Evolutionary conservation across 2,329 filamentous ascomycete genomes (phyloP).

Genomic region (Beauveria asiatica): DNA sequence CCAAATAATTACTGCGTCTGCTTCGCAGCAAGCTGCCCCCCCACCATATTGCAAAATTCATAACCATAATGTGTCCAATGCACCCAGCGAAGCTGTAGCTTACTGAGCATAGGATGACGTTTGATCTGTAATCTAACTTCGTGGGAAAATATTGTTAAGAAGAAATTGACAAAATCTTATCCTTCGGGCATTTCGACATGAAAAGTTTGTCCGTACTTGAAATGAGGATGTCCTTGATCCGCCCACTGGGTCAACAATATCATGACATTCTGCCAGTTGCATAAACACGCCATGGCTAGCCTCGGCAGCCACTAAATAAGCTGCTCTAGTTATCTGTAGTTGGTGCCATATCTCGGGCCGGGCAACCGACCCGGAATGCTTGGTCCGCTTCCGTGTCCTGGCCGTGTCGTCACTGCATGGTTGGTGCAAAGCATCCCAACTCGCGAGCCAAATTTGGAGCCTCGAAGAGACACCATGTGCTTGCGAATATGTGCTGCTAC

Average conservation of each 20-base stretch:
- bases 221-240: constrained; percentile 16
- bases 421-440: constrained; percentile 99
- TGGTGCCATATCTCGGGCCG: constrained; percentile 47
- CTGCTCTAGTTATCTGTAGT: constrained; percentile 37
- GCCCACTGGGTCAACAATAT: constrained; percentile 8
- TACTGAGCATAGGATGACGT: constrained; percentile 48
- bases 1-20: neutral
- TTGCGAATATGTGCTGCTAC: constrained; percentile 93
- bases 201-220: constrained; percentile 20
- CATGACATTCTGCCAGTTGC: constrained; percentile 10
- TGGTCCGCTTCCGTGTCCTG: constrained; percentile 71
- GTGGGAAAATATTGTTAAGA: constrained; percentile 42
- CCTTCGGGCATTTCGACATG: constrained; percentile 28
- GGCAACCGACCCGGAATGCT: constrained; percentile 51
- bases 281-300: constrained; percentile 7
- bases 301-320: constrained; percentile 21
- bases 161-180: constrained; percentile 37
- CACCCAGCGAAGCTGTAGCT: constrained; percentile 40
- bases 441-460: constrained; percentile 95
- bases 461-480: constrained; percentile 98
- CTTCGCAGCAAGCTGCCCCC: constrained; percentile 7
- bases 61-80: constrained; percentile 56
- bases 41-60: constrained; percentile 46
- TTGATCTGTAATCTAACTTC: constrained; percentile 46
- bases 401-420: constrained; percentile 78